These are phyloP conservation scores for Psilocybe sp. DNA, from an alignment of 768 basidiomycete genomes.

Conservation along the genomic window DNA sequence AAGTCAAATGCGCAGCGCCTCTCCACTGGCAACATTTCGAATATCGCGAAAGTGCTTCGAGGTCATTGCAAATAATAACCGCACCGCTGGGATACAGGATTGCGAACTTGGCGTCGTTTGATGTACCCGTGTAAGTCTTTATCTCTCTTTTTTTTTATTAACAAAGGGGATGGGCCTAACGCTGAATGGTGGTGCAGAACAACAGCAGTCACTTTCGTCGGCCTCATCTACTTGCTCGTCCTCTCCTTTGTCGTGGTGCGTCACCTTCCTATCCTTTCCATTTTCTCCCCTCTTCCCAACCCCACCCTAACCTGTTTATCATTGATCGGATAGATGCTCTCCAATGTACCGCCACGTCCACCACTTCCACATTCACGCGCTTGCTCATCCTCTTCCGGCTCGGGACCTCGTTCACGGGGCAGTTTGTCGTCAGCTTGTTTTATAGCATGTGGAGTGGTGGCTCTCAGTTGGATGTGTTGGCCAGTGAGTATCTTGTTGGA, in stretches of 20 bases:
- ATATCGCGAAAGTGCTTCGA: conserved; percentile 33
- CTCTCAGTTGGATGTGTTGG: conserved; percentile 14
- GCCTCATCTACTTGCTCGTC: conserved; percentile 52
- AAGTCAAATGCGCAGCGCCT: not conserved
- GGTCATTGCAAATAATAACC: conserved; percentile 49
- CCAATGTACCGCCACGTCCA: conserved; percentile 22
- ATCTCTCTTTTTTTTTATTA: not conserved
- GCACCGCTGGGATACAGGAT: conserved; percentile 47
- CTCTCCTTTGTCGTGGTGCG: conserved; percentile 39
- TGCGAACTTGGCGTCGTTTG: conserved; percentile 55
- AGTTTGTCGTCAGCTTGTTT: conserved; percentile 33
- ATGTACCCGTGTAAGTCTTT: conserved; percentile 54
- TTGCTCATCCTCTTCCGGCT: conserved; percentile 32
- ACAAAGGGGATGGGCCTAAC: too few species aligned
- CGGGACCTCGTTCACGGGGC: conserved; percentile 24
- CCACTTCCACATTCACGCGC: conserved; percentile 25
- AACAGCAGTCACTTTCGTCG: conserved; percentile 51
- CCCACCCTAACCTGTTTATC: too few species aligned
- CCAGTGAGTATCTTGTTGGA: conserved; percentile 61
- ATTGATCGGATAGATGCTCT: too few species aligned
- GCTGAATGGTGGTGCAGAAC: too few species aligned
- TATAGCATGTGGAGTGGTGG: not conserved
- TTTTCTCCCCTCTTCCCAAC: not conserved
- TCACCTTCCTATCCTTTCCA: not conserved
- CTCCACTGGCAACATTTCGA: conserved; percentile 10